phyloP scores from a whole-genome alignment of 768 basidiomycete species.

The Suillus plorans region DNA sequence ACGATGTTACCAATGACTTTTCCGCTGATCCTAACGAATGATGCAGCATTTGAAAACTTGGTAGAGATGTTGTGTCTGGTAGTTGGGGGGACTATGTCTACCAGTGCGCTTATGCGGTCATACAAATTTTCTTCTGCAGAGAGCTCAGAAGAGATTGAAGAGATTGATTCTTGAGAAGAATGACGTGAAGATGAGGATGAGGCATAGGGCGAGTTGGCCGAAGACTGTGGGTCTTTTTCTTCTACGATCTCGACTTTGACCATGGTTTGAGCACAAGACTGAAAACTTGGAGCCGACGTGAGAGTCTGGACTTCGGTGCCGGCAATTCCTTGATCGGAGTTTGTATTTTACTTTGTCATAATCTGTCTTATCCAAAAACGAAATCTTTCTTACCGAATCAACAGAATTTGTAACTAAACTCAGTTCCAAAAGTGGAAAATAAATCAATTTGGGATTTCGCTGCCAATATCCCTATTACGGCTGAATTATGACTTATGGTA shows the following conservation, averaged over 20 bases:
- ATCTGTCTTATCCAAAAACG: not conserved
- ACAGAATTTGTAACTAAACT: not conserved
- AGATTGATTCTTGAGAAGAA: conserved; percentile 68
- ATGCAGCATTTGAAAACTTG: conserved; percentile 56
- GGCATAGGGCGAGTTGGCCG: conserved; percentile 63
- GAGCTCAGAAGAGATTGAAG: conserved; percentile 72
- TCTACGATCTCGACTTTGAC: conserved; percentile 93
- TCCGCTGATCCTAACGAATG: conserved; percentile 63
- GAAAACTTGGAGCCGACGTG: conserved; percentile 15
- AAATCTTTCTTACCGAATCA: not conserved
- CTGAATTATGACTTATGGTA: conserved; percentile 1
- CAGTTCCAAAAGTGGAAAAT: not conserved
- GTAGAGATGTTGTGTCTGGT: conserved; percentile 77
- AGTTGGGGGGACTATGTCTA: conserved; percentile 92
- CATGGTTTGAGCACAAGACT: conserved; percentile 46
- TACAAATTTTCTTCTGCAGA: conserved; percentile 78
- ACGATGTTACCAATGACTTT: conserved; percentile 84
- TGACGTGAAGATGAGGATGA: conserved; percentile 75
- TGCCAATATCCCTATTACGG: conserved; percentile 4
- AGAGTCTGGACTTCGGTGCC: conserved; percentile 29
- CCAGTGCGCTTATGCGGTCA: conserved; percentile 88
- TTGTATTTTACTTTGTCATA: not conserved
- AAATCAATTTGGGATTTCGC: not conserved
- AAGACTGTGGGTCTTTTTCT: conserved; percentile 65
- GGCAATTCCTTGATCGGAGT: conserved; percentile 14